Evolutionary conservation across 1,139 yeast species (phyloP).

Genomic region (Barnettozyma hawaiiensis): DNA sequence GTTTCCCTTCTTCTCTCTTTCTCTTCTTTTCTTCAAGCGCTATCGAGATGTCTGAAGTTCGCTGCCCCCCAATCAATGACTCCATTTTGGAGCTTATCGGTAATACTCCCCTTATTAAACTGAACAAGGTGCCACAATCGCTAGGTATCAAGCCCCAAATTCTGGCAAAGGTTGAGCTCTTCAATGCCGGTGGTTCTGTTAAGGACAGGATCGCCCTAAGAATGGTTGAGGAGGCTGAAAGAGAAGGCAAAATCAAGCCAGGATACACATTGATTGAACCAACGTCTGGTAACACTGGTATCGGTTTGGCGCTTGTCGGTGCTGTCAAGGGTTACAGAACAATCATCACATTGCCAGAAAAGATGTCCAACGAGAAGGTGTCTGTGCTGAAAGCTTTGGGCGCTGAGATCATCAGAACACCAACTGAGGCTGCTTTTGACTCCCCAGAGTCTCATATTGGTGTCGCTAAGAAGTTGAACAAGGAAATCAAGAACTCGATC

Average conservation of each 20-base stretch:
- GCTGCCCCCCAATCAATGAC: slow-evolving; percentile 32
- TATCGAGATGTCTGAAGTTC: slow-evolving; percentile 2
- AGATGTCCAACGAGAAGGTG: slow-evolving; percentile 89
- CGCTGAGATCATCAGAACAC: slow-evolving; percentile 87
- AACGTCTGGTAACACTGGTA: slow-evolving; percentile 86
- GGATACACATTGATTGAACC: slow-evolving; percentile 87
- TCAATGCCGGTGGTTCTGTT: slow-evolving; percentile 94
- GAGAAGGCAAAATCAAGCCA: slow-evolving; percentile 72
- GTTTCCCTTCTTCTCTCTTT: neutral
- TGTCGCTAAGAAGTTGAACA: slow-evolving; percentile 74
- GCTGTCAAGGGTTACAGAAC: slow-evolving; percentile 86
- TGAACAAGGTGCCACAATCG: slow-evolving; percentile 74
- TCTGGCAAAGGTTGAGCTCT: slow-evolving; percentile 81
- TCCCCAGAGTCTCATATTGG: slow-evolving; percentile 91
- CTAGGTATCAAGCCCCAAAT: slow-evolving; percentile 73
- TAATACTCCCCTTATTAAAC: slow-evolving; percentile 72
- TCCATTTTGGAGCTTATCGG: slow-evolving; percentile 74
- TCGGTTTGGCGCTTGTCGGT: slow-evolving; percentile 82
- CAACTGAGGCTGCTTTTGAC: slow-evolving; percentile 93
- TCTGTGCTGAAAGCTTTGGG: slow-evolving; percentile 85
- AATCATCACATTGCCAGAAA: slow-evolving; percentile 84
- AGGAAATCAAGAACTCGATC: slow-evolving; percentile 81
- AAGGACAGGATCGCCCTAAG: slow-evolving; percentile 92
- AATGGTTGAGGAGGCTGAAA: slow-evolving; percentile 80
- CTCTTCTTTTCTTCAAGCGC: neutral